A percentile compares a stretch with the other conserved stretches of the same genome.
Evolutionary conservation across 768 basidiomycete species (phyloP).

Genomic region (Russula ochroleuca): DNA sequence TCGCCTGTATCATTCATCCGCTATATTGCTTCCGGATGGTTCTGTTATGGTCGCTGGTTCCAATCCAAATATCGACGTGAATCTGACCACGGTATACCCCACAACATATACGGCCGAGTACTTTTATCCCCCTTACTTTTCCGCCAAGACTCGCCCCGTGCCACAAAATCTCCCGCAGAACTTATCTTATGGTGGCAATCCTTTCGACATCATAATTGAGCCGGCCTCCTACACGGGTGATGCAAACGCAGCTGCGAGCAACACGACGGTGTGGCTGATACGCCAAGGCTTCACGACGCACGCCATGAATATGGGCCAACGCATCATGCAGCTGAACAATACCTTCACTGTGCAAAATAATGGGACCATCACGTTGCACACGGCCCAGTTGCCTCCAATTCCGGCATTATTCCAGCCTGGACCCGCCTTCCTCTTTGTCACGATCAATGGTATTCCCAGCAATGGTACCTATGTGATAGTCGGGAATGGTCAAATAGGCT

Average conservation of each 20-base stretch:
- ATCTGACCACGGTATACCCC: slow-evolving; percentile 53
- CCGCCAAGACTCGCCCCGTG: slow-evolving; percentile 59
- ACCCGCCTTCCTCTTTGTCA: slow-evolving; percentile 78
- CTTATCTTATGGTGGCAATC: slow-evolving; percentile 36
- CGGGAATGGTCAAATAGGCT: slow-evolving; percentile 71
- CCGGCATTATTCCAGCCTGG: slow-evolving; percentile 85
- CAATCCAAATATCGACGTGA: slow-evolving; percentile 87
- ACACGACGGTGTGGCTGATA: slow-evolving; percentile 69
- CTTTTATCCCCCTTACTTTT: slow-evolving; percentile 56
- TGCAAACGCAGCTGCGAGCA: slow-evolving; percentile 64
- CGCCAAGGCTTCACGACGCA: slow-evolving; percentile 86
- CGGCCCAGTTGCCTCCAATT: slow-evolving; percentile 78
- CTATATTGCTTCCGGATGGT: slow-evolving; percentile 80
- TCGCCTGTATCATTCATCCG: slow-evolving; percentile 87
- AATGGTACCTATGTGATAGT: slow-evolving; percentile 56
- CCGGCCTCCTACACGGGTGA: slow-evolving; percentile 59
- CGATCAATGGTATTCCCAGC: slow-evolving; percentile 52
- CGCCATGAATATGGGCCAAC: slow-evolving; percentile 85
- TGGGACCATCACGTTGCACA: slow-evolving; percentile 72
- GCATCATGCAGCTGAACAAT: slow-evolving; percentile 75
- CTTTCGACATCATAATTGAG: slow-evolving; percentile 72
- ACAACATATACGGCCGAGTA: slow-evolving; percentile 63
- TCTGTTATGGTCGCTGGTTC: slow-evolving; percentile 86
- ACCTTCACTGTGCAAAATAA: slow-evolving; percentile 76
- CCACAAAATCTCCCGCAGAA: slow-evolving; percentile 59